phyloP scores from a whole-genome alignment of 495 filamentous ascomycete genomes.

The Jackrogersella multiformis region DNA sequence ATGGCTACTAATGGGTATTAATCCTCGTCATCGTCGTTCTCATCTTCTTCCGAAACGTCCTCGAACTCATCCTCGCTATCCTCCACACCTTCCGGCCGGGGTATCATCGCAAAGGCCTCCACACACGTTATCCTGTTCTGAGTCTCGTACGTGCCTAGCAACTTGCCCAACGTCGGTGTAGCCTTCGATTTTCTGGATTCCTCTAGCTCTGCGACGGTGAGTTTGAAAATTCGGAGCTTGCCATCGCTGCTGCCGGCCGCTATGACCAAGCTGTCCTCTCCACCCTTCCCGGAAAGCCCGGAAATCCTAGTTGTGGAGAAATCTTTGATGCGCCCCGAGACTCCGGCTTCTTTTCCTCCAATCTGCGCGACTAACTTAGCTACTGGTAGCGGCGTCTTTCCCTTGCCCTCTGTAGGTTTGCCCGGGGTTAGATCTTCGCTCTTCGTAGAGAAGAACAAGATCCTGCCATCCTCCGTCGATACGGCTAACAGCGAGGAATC shows the following conservation, averaged over 20 bases:
- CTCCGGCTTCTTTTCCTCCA: constrained; percentile 74
- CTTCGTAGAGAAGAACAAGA: constrained; percentile 83
- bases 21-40: constrained; percentile 56
- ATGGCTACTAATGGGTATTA: not conserved
- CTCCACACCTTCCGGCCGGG: constrained; percentile 58
- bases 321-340: constrained; percentile 84
- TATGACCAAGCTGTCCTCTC: constrained; percentile 62
- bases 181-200: constrained; percentile 39
- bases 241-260: constrained; percentile 86
- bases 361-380: constrained; percentile 75
- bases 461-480: constrained; percentile 91
- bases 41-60: constrained; percentile 52
- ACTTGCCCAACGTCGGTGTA: constrained; percentile 68
- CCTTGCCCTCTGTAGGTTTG: constrained; percentile 32
- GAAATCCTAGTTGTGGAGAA: constrained; percentile 70
- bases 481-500: constrained; percentile 69
- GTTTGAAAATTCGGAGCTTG: constrained; percentile 75
- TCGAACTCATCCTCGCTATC: constrained; percentile 61
- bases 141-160: constrained; percentile 84
- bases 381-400: constrained; percentile 52
- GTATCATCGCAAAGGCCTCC: constrained; percentile 83
- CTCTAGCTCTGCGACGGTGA: constrained; percentile 57
- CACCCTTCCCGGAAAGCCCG: constrained; percentile 50
- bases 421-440: constrained; percentile 45
- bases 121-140: constrained; percentile 91